phyloP scores from a whole-genome alignment of 75 land plant genomes.

The Cryptomeria japonica region DNA sequence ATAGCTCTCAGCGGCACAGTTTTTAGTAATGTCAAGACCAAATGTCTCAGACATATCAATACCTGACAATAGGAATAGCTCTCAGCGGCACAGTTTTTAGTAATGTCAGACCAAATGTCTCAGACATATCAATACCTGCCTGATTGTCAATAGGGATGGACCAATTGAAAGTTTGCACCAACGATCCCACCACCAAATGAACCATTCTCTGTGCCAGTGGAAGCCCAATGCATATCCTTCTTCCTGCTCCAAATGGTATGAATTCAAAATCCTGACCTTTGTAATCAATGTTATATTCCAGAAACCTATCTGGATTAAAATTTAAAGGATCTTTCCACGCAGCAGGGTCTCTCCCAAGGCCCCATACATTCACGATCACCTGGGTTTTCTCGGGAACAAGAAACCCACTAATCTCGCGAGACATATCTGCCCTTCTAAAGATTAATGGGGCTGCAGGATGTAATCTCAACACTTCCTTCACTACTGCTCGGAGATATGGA shows the following conservation, averaged over 20 bases:
- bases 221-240: not conserved
- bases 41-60: too few species aligned
- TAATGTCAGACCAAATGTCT: not conserved
- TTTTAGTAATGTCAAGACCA: too few species aligned
- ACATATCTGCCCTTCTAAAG: not conserved
- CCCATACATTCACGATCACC: conserved; percentile 13
- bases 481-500: conserved; percentile 11
- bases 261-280: conserved; percentile 9
- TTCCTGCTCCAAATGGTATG: conserved; percentile 9
- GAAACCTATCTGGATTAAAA: conserved; percentile 15
- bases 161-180: conserved; percentile 21
- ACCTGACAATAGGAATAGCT: not conserved
- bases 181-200: conserved; percentile 12
- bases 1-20: too few species aligned
- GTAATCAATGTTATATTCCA: not conserved
- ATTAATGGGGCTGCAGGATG: conserved; percentile 20
- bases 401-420: conserved; percentile 1
- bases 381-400: conserved; percentile 4
- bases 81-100: conserved; percentile 8
- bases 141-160: not conserved
- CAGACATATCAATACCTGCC: conserved; percentile 1
- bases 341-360: conserved; percentile 8
- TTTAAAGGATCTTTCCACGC: conserved; percentile 7
- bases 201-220: conserved; percentile 8
- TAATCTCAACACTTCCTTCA: conserved; percentile 19